Evolutionary conservation across 1,139 yeast species (phyloP).

Genomic region (Yamadazyma oceani): DNA sequence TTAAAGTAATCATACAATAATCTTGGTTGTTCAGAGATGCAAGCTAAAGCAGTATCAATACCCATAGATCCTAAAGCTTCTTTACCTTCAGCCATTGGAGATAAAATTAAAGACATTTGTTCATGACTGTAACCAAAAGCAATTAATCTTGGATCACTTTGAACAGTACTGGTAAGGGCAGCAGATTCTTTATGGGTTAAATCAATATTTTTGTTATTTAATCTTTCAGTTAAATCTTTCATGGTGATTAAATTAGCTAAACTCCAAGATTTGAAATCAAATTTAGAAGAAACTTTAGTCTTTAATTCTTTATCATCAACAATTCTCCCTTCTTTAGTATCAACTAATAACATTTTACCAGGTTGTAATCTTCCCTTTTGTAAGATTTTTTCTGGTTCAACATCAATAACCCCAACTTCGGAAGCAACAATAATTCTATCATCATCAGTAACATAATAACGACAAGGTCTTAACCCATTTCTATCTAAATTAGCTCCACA

Average conservation of each 20-base stretch:
- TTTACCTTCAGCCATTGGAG: conserved; percentile 95
- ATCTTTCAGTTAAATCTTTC: conserved; percentile 68
- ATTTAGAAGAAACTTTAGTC: conserved; percentile 73
- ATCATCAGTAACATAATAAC: conserved; percentile 92
- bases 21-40: conserved; percentile 90
- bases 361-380: conserved; percentile 95
- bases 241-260: conserved; percentile 81
- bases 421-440: conserved; percentile 97
- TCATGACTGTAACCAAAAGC: conserved; percentile 94
- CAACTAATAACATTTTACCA: conserved; percentile 94
- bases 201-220: conserved; percentile 48
- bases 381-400: conserved; percentile 77
- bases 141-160: conserved; percentile 76
- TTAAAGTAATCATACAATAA: conserved; percentile 91
- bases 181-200: conserved; percentile 22
- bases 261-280: conserved; percentile 93
- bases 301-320: conserved; percentile 93
- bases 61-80: conserved; percentile 99
- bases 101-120: conserved; percentile 78
- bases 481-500: conserved; percentile 98
- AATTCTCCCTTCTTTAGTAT: conserved; percentile 87
- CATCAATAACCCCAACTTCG: conserved; percentile 94
- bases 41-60: conserved; percentile 95
- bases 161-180: conserved; percentile 45
- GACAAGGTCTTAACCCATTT: conserved; percentile 97